phyloP scores from a whole-genome alignment of 2,329 filamentous ascomycete species.

The Claviceps cyperi region DNA sequence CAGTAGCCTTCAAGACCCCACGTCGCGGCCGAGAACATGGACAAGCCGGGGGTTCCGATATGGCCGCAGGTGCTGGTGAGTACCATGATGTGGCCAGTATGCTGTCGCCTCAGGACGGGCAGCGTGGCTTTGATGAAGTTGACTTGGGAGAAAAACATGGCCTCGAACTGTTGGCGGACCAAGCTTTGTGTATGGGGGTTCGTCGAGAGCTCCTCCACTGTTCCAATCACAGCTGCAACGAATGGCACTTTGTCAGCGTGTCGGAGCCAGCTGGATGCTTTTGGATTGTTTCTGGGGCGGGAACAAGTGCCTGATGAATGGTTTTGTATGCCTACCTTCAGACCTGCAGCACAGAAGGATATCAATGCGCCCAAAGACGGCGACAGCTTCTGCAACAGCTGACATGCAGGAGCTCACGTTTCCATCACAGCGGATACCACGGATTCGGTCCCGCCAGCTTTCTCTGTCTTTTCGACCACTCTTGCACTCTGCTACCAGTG shows the following conservation, averaged over 20 bases:
- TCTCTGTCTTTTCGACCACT: slow-evolving; percentile 48
- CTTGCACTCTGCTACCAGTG: slow-evolving; percentile 58
- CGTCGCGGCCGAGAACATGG: slow-evolving; percentile 81
- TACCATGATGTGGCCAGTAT: slow-evolving; percentile 79
- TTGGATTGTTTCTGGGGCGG: neutral
- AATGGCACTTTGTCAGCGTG: neutral
- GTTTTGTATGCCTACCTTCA: slow-evolving; percentile 44
- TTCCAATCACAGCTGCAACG: slow-evolving; percentile 61
- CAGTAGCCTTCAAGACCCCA: slow-evolving; percentile 96
- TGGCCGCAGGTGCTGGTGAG: slow-evolving; percentile 84
- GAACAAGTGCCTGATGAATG: neutral
- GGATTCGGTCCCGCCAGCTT: slow-evolving; percentile 68
- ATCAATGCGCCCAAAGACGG: slow-evolving; percentile 74
- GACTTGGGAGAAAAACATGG: slow-evolving; percentile 87
- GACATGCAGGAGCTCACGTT: slow-evolving; percentile 63
- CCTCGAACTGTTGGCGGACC: slow-evolving; percentile 83
- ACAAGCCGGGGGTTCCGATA: slow-evolving; percentile 80
- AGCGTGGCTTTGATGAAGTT: slow-evolving; percentile 88
- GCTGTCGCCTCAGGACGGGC: slow-evolving; percentile 63
- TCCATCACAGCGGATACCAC: slow-evolving; percentile 49
- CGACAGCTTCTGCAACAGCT: slow-evolving; percentile 73
- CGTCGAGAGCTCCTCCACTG: slow-evolving; percentile 77
- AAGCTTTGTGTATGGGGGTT: slow-evolving; percentile 59
- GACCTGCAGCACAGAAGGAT: slow-evolving; percentile 82
- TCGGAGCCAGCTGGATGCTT: neutral